Conservation (phyloP, 768 basidiomycete genomes). For the Lentinula detonsa region DNA sequence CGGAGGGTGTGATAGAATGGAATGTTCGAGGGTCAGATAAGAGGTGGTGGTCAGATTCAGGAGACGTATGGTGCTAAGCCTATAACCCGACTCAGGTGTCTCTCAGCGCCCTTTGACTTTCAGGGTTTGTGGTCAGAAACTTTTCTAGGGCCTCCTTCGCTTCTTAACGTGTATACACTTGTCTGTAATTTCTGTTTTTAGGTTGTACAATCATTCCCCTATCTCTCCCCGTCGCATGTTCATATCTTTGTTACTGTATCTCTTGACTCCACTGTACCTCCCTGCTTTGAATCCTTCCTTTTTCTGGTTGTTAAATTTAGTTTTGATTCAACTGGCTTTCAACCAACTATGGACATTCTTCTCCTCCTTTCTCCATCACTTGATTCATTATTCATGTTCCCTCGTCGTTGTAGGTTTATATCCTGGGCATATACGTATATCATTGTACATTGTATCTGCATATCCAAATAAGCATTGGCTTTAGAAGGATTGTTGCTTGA, state of each 20-base stretch:
- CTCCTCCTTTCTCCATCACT: not conserved
- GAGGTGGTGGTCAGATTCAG: conserved; percentile 58
- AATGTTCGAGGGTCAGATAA: conserved; percentile 64
- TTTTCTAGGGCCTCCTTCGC: not conserved
- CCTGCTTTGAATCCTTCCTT: not conserved
- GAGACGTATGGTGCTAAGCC: conserved; percentile 9
- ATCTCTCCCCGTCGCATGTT: not conserved
- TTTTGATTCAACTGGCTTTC: too few species aligned
- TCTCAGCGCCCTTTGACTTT: not conserved
- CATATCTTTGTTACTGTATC: not conserved
- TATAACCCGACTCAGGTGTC: not conserved
- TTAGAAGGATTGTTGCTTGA: not conserved
- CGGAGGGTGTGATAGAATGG: conserved; percentile 63
- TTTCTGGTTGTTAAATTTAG: too few species aligned
- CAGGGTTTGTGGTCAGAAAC: not conserved
- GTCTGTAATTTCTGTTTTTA: not conserved
- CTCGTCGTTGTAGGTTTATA: not conserved
- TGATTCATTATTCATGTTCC: too few species aligned
- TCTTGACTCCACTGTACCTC: not conserved
- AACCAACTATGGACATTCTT: not conserved
- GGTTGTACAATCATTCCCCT: not conserved
- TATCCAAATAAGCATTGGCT: not conserved
- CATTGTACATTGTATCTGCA: not conserved
- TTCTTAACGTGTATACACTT: not conserved
- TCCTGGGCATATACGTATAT: not conserved